Percentiles rank a stretch among this genome's conserved stretches.
Conservation (phyloP, 1,284 basidiomycete species). For the Fistulina hepatica region DNA sequence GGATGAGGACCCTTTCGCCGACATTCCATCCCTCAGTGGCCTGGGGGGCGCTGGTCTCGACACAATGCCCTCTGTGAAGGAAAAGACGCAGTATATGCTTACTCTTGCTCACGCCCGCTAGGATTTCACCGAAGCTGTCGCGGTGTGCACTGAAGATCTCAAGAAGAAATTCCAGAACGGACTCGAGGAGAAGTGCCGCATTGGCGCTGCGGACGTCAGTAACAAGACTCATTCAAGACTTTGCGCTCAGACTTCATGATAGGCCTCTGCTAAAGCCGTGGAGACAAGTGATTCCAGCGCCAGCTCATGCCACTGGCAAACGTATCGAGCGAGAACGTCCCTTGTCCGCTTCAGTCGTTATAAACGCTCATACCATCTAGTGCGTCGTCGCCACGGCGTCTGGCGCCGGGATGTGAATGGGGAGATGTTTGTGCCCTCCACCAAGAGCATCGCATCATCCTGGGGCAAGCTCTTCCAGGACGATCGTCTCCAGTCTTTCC, state of each 20-base stretch:
- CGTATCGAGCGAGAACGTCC: constrained; percentile 27
- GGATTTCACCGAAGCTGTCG: constrained; percentile 37
- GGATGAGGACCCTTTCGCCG: background rate
- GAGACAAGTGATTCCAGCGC: constrained; percentile 40
- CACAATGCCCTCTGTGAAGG: constrained; percentile 35
- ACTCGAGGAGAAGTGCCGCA: constrained; percentile 44
- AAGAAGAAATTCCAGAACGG: constrained; percentile 41
- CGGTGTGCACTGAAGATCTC: constrained; percentile 34
- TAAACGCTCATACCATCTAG: too few relatives aligned
- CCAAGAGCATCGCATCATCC: constrained; percentile 43
- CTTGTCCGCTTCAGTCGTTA: too few relatives aligned
- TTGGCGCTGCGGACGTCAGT: constrained; percentile 38
- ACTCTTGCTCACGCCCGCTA: constrained; percentile 16
- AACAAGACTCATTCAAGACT: background rate
- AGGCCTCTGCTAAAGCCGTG: constrained; percentile 40
- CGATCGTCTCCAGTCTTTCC: constrained; percentile 43
- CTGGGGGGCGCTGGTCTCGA: constrained; percentile 34
- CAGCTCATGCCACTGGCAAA: constrained; percentile 42
- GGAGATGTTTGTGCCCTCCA: constrained; percentile 47
- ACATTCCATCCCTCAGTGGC: constrained; percentile 3
- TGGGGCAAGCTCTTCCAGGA: constrained; percentile 52
- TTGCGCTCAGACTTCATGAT: constrained; percentile 4
- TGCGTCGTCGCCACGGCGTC: constrained; percentile 41
- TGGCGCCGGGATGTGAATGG: constrained; percentile 49
- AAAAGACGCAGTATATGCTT: constrained; percentile 23